Conservation (phyloP, 2,329 filamentous ascomycete species). For the Fusarium napiforme region DNA sequence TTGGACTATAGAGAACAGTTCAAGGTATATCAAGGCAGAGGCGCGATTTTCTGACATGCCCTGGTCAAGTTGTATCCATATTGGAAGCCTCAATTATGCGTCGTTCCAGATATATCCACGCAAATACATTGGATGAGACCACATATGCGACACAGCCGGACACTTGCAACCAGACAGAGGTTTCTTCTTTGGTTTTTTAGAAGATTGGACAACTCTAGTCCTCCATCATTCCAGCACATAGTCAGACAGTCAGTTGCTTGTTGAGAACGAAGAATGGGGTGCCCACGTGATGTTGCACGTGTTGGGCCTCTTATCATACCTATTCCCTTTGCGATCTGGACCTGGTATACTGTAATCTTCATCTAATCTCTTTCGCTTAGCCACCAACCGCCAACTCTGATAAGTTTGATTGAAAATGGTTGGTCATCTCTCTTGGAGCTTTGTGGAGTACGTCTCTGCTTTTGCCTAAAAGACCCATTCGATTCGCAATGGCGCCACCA, state of each 20-base stretch:
- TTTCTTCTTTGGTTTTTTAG: background rate
- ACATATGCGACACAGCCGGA: background rate
- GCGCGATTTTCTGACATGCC: conserved; percentile 17
- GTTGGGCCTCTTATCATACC: background rate
- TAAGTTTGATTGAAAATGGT: background rate
- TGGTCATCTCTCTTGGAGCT: background rate
- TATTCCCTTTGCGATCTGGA: no score
- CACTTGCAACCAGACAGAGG: background rate
- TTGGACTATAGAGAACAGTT: background rate
- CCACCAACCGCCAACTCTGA: background rate
- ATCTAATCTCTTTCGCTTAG: background rate
- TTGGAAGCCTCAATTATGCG: conserved; percentile 14
- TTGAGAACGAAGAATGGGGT: background rate
- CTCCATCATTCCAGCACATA: no score
- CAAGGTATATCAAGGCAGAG: conserved; percentile 28
- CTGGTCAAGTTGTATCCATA: conserved; percentile 19
- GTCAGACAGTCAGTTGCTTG: background rate
- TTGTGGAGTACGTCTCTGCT: background rate
- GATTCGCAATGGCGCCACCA: conserved; percentile 19
- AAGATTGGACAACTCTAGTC: background rate
- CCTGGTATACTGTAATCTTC: background rate
- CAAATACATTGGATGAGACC: background rate
- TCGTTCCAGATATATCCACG: background rate
- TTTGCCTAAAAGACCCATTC: conserved; percentile 19
- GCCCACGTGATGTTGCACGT: conserved; percentile 20